Evolutionary conservation across 306 rosid species (phyloP).

Genomic region (Canavalia ensiformis): DNA sequence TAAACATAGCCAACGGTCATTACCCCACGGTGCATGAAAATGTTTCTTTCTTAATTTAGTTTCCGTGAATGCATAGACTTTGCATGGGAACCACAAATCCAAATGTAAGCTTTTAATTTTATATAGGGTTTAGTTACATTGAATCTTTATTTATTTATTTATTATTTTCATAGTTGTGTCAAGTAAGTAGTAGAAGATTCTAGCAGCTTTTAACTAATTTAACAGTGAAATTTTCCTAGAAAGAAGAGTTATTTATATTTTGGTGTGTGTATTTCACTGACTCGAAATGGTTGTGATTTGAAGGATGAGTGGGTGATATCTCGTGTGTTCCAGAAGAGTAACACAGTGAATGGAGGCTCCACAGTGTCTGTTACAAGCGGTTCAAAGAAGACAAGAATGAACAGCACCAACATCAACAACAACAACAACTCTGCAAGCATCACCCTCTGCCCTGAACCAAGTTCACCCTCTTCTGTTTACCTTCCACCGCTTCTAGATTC

Average conservation of each 20-base stretch:
- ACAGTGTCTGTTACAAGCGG: conserved; percentile 42
- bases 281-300: neutral
- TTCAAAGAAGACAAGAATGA: conserved; percentile 62
- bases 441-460: conserved; percentile 66
- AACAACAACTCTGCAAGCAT: neutral
- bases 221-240: too few relatives aligned
- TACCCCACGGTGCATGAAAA: conserved; percentile 24
- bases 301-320: conserved; percentile 99
- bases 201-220: neutral
- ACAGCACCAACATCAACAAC: conserved; percentile 14
- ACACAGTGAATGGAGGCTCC: conserved; percentile 48
- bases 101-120: neutral
- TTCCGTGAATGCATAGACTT: neutral
- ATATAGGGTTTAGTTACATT: neutral
- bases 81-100: conserved; percentile 45
- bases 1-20: neutral
- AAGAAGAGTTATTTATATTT: too few relatives aligned
- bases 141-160: too few relatives aligned
- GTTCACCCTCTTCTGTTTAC: conserved; percentile 83
- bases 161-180: neutral
- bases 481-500: conserved; percentile 92
- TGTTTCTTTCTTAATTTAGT: neutral
- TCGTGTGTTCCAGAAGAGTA: conserved; percentile 82
- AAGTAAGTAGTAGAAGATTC: neutral
- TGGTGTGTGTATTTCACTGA: neutral